These are phyloP conservation scores for Rosellinia necatrix DNA, from an alignment of 2,329 filamentous ascomycete genomes.

Conservation along the genomic window DNA sequence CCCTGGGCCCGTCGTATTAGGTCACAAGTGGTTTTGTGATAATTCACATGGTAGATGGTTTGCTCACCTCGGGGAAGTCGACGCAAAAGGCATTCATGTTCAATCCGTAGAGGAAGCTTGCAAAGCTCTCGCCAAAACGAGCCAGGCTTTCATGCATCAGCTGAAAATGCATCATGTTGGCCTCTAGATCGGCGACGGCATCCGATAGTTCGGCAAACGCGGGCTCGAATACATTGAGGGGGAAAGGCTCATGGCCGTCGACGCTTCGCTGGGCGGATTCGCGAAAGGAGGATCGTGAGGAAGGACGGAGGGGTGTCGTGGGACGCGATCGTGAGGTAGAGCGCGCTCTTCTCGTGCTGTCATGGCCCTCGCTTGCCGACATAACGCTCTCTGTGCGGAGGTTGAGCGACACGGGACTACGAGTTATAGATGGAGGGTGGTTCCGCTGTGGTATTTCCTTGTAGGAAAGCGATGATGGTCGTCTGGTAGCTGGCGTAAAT, in stretches of 20 bases:
- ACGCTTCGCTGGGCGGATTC: constrained; percentile 68
- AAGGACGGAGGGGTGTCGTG: constrained; percentile 88
- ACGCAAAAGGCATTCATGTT: constrained; percentile 99
- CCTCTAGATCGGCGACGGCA: constrained; percentile 92
- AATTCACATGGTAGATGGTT: background rate
- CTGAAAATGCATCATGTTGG: constrained; percentile 96
- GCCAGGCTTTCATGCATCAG: constrained; percentile 94
- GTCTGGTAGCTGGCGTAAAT: too few relatives aligned
- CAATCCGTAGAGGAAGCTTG: constrained; percentile 90
- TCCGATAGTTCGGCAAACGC: constrained; percentile 93
- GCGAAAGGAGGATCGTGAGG: constrained; percentile 86
- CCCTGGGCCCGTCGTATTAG: constrained; percentile 55
- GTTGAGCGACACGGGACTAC: background rate
- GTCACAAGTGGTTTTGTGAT: background rate
- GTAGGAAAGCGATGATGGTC: background rate
- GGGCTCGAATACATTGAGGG: constrained; percentile 82
- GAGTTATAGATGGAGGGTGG: too few relatives aligned
- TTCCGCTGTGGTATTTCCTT: background rate
- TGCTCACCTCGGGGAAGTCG: constrained; percentile 84
- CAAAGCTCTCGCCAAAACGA: constrained; percentile 94
- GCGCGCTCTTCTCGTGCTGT: constrained; percentile 35
- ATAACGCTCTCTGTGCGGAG: constrained; percentile 18
- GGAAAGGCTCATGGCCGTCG: constrained; percentile 61
- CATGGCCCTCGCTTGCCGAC: constrained; percentile 35
- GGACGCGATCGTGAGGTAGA: constrained; percentile 65